Evolutionary conservation across 1,284 basidiomycete species (phyloP).

Genomic region (Puccinia polysora): DNA sequence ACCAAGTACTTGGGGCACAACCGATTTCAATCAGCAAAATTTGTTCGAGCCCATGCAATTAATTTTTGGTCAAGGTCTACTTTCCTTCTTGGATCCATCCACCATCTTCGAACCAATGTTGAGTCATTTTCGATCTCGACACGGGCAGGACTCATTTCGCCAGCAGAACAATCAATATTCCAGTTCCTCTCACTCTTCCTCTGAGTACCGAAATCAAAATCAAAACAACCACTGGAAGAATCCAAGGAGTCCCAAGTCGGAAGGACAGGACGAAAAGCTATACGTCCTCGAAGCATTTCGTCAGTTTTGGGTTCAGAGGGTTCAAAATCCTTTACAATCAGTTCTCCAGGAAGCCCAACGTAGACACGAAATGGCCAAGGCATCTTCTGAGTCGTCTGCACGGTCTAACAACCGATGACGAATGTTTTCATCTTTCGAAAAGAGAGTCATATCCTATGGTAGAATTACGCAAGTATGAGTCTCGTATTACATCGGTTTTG

Average conservation of each 20-base stretch:
- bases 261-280: background rate
- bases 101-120: conserved; percentile 24
- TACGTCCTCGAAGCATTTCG: background rate
- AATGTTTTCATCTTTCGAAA: background rate
- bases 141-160: background rate
- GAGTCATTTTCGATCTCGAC: conserved; percentile 12
- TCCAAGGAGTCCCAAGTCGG: background rate
- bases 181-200: conserved; percentile 4
- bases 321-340: conserved; percentile 5
- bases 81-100: too few species aligned
- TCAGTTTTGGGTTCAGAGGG: conserved; percentile 7
- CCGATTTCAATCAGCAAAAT: background rate
- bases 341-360: conserved; percentile 7
- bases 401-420: background rate
- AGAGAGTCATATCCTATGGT: too few species aligned
- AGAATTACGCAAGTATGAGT: too few species aligned
- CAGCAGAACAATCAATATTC: background rate
- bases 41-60: conserved; percentile 11
- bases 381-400: background rate
- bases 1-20: background rate
- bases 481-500: too few species aligned
- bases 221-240: background rate
- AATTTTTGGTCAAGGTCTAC: conserved; percentile 4
- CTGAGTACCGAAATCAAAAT: background rate
- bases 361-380: background rate